Conservation (phyloP, 164 flowering plant genomes). For the Tinospora cordifolia region DNA sequence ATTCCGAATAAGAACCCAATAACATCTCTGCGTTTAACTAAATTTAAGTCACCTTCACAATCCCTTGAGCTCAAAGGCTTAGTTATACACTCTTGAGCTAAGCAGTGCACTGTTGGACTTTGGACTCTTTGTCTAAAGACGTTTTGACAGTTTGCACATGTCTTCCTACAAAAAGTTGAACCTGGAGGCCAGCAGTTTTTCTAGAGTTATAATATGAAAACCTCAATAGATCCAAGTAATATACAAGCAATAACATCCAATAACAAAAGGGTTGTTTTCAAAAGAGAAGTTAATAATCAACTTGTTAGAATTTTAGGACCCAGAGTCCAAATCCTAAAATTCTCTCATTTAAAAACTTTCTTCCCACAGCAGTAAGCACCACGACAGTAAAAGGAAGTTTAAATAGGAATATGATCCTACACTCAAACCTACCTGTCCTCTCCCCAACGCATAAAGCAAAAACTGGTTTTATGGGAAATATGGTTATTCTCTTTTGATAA, state of each 20-base stretch:
- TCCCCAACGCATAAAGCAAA: no score
- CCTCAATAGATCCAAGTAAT: not conserved
- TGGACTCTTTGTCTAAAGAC: conserved; percentile 13
- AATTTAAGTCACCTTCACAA: conserved; percentile 5
- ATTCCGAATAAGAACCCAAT: conserved; percentile 40
- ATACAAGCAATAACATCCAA: not conserved
- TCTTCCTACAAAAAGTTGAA: conserved; percentile 12
- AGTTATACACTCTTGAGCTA: conserved; percentile 13
- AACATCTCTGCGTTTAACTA: conserved; percentile 42
- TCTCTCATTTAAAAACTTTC: no score
- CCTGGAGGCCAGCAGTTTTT: conserved; percentile 13
- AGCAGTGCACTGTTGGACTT: conserved; percentile 20
- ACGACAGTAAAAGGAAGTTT: no score
- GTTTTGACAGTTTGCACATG: conserved; percentile 15
- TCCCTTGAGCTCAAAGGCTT: conserved; percentile 16
- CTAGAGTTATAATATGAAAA: not conserved
- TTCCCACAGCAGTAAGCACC: no score
- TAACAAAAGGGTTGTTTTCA: no score
- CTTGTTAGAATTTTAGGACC: no score
- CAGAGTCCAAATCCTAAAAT: no score
- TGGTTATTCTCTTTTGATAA: no score
- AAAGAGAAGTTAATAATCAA: no score
- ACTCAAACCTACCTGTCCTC: no score
- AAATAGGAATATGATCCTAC: no score
- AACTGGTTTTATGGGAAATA: no score